Evolutionary conservation across 2,329 filamentous ascomycete genomes (phyloP).

Genomic region (Ascochyta lentis): DNA sequence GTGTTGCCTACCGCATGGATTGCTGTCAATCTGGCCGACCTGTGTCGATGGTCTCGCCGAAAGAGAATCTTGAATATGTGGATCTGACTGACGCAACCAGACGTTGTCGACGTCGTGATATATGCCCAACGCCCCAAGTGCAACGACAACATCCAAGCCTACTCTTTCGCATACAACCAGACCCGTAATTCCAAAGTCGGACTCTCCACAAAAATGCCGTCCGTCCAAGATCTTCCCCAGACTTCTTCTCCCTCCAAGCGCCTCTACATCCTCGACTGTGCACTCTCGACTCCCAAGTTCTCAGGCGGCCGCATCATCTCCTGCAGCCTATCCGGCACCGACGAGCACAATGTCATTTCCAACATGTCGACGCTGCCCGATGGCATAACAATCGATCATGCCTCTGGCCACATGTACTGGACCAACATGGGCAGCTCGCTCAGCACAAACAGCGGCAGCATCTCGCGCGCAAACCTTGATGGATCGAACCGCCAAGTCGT

Average conservation of each 20-base stretch:
- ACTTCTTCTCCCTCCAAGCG: not conserved
- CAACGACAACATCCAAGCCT: not conserved
- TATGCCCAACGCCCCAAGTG: not conserved
- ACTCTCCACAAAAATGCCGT: conserved; percentile 11
- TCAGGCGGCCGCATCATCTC: conserved; percentile 11
- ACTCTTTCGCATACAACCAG: not conserved
- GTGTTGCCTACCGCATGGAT: not conserved
- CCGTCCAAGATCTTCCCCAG: conserved; percentile 28
- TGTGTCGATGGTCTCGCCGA: not conserved
- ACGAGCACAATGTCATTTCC: conserved; percentile 5
- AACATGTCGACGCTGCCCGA: conserved; percentile 28
- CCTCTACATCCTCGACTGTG: conserved; percentile 12
- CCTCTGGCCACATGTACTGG: conserved; percentile 39
- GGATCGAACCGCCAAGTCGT: conserved; percentile 56
- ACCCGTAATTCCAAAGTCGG: not conserved
- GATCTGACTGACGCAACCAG: conserved; percentile 1
- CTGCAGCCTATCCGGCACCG: not conserved
- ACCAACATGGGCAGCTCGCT: conserved; percentile 32
- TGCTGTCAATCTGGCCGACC: not conserved
- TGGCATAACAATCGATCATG: conserved; percentile 37
- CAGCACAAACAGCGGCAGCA: conserved; percentile 49
- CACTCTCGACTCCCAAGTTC: conserved; percentile 2
- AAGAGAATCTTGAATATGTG: not conserved
- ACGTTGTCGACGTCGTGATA: not conserved
- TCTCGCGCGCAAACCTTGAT: conserved; percentile 57